Percentiles rank a stretch among this genome's conserved stretches.
Conservation (phyloP, 1,139 yeast species). For the Saccharomyces pastorianus region DNA sequence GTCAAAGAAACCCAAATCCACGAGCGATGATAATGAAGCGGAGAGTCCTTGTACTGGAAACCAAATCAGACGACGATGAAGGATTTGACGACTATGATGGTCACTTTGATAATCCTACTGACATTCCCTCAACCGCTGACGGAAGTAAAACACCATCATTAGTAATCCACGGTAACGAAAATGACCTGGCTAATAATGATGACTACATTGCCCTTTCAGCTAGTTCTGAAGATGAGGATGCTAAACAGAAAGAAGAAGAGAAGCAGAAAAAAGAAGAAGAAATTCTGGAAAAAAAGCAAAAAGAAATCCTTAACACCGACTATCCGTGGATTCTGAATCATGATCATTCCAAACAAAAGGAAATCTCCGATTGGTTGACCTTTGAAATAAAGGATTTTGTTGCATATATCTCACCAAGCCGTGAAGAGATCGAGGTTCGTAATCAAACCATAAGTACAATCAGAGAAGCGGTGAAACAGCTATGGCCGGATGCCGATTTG, state of each 20-base stretch:
- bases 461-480: constrained; percentile 44
- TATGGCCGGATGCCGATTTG: constrained; percentile 79
- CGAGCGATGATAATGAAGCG: constrained; percentile 13
- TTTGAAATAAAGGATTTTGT: constrained; percentile 83
- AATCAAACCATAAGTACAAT: constrained; percentile 59
- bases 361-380: constrained; percentile 82
- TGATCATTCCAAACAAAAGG: constrained; percentile 67
- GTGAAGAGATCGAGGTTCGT: constrained; percentile 62
- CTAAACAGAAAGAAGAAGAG: constrained; percentile 12
- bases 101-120: constrained; percentile 16
- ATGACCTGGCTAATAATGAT: constrained; percentile 35
- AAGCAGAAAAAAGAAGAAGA: constrained; percentile 13
- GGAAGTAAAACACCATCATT: constrained; percentile 6
- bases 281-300: constrained; percentile 11
- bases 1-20: constrained; percentile 2
- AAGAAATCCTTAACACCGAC: constrained; percentile 32
- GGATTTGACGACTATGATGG: constrained; percentile 25
- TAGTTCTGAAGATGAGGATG: constrained; percentile 24
- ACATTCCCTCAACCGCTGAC: constrained; percentile 7
- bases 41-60: neutral
- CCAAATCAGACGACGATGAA: constrained; percentile 11
- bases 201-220: constrained; percentile 35
- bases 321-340: constrained; percentile 79
- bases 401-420: constrained; percentile 79
- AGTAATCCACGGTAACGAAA: constrained; percentile 18